Conservation (phyloP, 306 rosid species). For the Medicago arabica region DNA sequence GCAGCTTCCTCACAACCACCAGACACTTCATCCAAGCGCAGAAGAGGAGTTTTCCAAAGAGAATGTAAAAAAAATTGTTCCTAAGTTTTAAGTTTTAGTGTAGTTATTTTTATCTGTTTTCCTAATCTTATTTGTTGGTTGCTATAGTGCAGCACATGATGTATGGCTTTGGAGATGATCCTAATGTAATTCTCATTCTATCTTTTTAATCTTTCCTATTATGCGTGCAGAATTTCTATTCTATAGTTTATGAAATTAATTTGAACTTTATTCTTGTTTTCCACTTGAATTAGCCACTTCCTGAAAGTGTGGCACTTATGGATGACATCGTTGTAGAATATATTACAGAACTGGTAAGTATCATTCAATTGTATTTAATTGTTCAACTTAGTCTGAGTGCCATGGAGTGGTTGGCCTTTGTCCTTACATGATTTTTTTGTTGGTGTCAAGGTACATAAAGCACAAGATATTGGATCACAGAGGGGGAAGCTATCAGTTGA, state of each 20-base stretch:
- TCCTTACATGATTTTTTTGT: background rate
- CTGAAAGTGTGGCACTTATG: conserved; percentile 88
- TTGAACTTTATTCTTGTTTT: background rate
- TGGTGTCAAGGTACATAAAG: conserved; percentile 79
- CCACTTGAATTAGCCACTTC: conserved; percentile 71
- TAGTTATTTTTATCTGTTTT: background rate
- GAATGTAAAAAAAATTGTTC: conserved; percentile 55
- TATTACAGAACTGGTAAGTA: conserved; percentile 75
- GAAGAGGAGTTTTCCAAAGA: conserved; percentile 88
- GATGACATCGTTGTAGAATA: conserved; percentile 94
- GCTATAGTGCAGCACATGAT: conserved; percentile 92
- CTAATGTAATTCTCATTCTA: conserved; percentile 61
- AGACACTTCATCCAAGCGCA: conserved; percentile 82
- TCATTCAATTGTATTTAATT: background rate
- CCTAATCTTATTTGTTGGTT: conserved; percentile 7
- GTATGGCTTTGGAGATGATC: conserved; percentile 96
- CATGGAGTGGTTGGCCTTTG: conserved; percentile 33
- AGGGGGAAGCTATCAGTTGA: conserved; percentile 90
- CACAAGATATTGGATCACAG: conserved; percentile 90
- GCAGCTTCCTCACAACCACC: conserved; percentile 79
- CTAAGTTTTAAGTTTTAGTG: background rate
- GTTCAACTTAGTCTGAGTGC: background rate
- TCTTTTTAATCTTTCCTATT: background rate
- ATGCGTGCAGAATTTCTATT: background rate
- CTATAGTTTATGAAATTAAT: background rate